Evolutionary conservation across 768 basidiomycete genomes (phyloP), one percentile per base, ranked within the genome.

Genomic region (Tubosaeta sp.): DNA sequence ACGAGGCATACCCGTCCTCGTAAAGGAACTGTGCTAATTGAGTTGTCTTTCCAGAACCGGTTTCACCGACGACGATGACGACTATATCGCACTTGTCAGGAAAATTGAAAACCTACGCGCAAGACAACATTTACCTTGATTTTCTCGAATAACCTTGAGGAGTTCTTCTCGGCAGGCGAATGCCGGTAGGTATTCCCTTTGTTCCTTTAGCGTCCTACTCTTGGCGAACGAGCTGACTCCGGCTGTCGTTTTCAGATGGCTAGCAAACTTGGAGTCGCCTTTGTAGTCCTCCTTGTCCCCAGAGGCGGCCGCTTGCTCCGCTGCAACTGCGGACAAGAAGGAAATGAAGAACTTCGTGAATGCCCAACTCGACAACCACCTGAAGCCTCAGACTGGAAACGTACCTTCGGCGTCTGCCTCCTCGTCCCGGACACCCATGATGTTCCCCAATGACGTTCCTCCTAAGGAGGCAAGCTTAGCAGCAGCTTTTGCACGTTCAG

Each of bases 11-110:
- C 0, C 96, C 96, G 55, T 99, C 96, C 67, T 99, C 96, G 64
- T 97, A 91, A 54, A 99, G 69, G 71, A 93, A 99, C 64, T 99
- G 96, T 0, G 90, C 76, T 6, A 99, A 74, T 67, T 99, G 96
- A 0, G 96, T 98, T 1, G 96, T 99, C 73, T 99, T 99, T 6
- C 96, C 96, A 0, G 95, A 98, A 10, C 96, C 96, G n/a, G 96
- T 99, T 71, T 99, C 96, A n/a, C 96, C 96, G 35, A 99, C 90
- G 34, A 98, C 92, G 50, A 99, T 83, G 42, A 90, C 76, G 32
- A 98, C 96, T 96, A 57, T 10, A 46, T 46, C 8, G 19, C 27
- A 4, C 18, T 45, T 13, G 6, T 41, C 19, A 44, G 46, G 44
- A 51, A 49, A 3, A 1, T 32, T 25, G 27, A 3, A 27, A 4